Base-by-base conservation (phyloP, 768 basidiomycete species). In the Mycena venus region DNA sequence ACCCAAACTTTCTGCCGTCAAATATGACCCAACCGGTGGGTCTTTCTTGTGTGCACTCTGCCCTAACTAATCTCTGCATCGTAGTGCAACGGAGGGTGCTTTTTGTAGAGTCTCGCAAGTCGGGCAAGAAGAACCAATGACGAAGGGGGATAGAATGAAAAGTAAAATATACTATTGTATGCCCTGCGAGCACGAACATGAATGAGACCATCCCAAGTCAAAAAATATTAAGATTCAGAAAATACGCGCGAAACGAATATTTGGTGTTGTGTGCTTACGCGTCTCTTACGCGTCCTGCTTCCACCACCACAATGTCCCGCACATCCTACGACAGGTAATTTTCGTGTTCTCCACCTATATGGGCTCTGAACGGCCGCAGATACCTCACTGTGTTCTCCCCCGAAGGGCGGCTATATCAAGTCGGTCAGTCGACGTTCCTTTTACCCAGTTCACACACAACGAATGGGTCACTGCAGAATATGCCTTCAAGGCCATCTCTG, bases 401-500 rank as follows among this genome's bases (percentile, higher is more conserved):
- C 2, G 96, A 99, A 86, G 98, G 98, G 47, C 92, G 98, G 69
- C 86, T 99, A 72, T 99, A 99, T 82, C 98, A 99, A 97, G 98
- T 99, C 82, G 98, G 96, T 95, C 79, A 79, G 94, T 87, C 12
- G 49, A 70, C 53, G 21, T 34, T 56, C 23, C 29, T 68, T 59
- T 71, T 51, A 14, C 21, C 38, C 34, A 62, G n/a, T n/a, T n/a
- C n/a, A 70, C 64, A 78, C 72, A 75, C 72, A 71, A 32, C 25
- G 27, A 67, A 68, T 74, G 38, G 65, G 73, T 64, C 32, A 63
- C 15, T 74, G 6, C 79, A 99, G 97, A 99, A 87, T 99, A 99
- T 89, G 98, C 98, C 31, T 99, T 99, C 93, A 99, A 99, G 85
- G 98, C 98, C 59, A 99, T 99, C 83, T 96, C 97, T 75, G 96